Base-by-base conservation (phyloP, 2,329 filamentous ascomycete species). In the Dissoconium aciculare region DNA sequence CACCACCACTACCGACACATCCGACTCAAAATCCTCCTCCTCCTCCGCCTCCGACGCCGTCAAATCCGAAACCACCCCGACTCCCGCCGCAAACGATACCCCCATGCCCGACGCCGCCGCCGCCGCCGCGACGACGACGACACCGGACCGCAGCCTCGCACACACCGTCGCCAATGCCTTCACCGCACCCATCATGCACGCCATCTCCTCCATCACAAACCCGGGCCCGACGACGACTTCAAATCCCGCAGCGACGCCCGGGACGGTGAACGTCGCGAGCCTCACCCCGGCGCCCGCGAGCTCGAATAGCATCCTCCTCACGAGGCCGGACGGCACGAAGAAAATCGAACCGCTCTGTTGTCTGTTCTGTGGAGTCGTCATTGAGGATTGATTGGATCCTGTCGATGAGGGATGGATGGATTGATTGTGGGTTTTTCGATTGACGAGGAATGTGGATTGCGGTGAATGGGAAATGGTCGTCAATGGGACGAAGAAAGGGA, bases 301-400 rank as follows among this genome's bases (percentile, higher is more conserved):
- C 15, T 40, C 37, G 11, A 45, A 44, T 8, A 41, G 46, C 35
- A 43, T 53, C 9, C 36, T 51, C 11, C 40, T 53, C 15, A 46
- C 42, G n/a, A 36, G 44, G 26, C 35, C 37, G 14, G 32, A 39
- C 11, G 44, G 38, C 11, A 37, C 44, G 30, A 32, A 33, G 34
- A 32, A 41, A 12, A 35, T 41, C 13, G 35, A 44, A 35, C 31
- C 40, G 11, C 35, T 53, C 19, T 28, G 36, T n/a, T 54, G 51
- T 31, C 33, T 54, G 14, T 35, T 45, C 15, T 52, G 50, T 36
- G 34, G 31, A 5, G 34, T 34, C 21, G 30, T 37, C 12, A 36
- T 52, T 28, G 39, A 40, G 27, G 37, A 39, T 27, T 31, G n/a
- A 19, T 15, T 23, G 30, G n/a, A n/a, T n/a, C n/a, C n/a, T n/a